Percentiles rank a stretch among this genome's conserved stretches.
Evolutionary conservation across 106 monocot species (phyloP).

Genomic region (Allium cepa): DNA sequence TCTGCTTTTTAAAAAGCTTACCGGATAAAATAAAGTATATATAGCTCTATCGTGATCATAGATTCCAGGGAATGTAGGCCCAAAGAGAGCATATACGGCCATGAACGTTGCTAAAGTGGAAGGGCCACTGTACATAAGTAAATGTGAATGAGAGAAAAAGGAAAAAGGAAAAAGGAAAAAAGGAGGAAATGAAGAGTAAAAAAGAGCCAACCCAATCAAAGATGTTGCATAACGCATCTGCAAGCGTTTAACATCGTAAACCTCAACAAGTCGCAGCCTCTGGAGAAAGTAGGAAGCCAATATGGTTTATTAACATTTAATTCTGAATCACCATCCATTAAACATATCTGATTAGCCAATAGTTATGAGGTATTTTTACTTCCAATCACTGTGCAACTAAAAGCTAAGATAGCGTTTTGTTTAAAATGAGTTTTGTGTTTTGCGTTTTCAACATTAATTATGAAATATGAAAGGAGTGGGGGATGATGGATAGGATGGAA

Average conservation of each 20-base stretch:
- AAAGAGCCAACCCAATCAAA: constrained; percentile 62
- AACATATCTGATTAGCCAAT: too few relatives aligned
- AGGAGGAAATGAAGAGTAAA: not conserved
- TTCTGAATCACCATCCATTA: too few relatives aligned
- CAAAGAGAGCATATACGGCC: constrained; percentile 84
- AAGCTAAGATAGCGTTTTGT: too few relatives aligned
- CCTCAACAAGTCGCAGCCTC: constrained; percentile 87
- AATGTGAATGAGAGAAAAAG: not conserved
- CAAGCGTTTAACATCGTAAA: constrained; percentile 78
- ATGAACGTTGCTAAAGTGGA: constrained; percentile 81
- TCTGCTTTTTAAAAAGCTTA: constrained; percentile 16
- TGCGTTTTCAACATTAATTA: too few relatives aligned
- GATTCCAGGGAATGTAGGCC: constrained; percentile 90
- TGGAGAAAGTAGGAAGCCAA: constrained; percentile 9
- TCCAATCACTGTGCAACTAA: too few relatives aligned
- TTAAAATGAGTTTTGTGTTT: too few relatives aligned
- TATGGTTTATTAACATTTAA: too few relatives aligned
- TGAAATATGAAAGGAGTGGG: too few relatives aligned
- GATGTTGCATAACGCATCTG: constrained; percentile 93
- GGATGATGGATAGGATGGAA: too few relatives aligned
- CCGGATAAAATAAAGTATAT: constrained; percentile 89
- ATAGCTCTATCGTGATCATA: constrained; percentile 86
- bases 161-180: not conserved
- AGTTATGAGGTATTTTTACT: too few relatives aligned
- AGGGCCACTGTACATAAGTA: constrained; percentile 55